A percentile compares a stretch with the other conserved stretches of the same genome.
Conservation (phyloP, 2,329 filamentous ascomycete genomes). For the Talaromyces albobiverticillius region DNA sequence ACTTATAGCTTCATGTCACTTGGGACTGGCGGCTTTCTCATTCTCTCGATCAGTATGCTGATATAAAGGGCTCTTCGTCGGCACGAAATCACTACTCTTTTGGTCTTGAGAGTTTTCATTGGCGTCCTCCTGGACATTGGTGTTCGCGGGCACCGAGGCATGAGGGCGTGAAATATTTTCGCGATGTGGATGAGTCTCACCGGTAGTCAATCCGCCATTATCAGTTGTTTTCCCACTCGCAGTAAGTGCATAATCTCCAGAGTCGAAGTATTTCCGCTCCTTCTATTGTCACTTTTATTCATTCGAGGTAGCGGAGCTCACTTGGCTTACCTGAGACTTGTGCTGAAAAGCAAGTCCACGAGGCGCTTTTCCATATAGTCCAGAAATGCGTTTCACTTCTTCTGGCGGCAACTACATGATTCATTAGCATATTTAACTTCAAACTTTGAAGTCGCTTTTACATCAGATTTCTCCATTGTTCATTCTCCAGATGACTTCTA, state of each 20-base stretch:
- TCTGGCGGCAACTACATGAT: not conserved
- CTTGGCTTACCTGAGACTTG: not conserved
- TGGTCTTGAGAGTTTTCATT: constrained; percentile 18
- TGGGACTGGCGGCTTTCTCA: not conserved
- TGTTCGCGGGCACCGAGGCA: constrained; percentile 22
- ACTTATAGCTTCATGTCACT: not conserved
- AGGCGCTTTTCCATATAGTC: not conserved
- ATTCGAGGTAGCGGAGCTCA: not conserved
- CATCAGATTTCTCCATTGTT: not conserved
- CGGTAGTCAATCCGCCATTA: constrained; percentile 22
- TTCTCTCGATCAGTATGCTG: constrained; percentile 14
- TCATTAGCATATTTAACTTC: not conserved
- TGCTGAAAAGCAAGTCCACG: not conserved
- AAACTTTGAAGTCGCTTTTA: not conserved
- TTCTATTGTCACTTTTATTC: constrained; percentile 16
- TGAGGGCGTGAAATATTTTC: constrained; percentile 27
- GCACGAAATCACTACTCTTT: constrained; percentile 15
- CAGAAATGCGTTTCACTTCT: not conserved
- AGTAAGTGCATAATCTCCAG: constrained; percentile 28
- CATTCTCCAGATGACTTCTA: too few relatives aligned
- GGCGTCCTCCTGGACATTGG: constrained; percentile 24
- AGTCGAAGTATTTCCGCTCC: constrained; percentile 30
- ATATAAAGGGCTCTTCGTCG: constrained; percentile 18
- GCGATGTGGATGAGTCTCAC: constrained; percentile 25
- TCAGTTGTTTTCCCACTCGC: constrained; percentile 22